Conservation (phyloP, 495 filamentous ascomycete genomes). For the Trichoderma virens region DNA sequence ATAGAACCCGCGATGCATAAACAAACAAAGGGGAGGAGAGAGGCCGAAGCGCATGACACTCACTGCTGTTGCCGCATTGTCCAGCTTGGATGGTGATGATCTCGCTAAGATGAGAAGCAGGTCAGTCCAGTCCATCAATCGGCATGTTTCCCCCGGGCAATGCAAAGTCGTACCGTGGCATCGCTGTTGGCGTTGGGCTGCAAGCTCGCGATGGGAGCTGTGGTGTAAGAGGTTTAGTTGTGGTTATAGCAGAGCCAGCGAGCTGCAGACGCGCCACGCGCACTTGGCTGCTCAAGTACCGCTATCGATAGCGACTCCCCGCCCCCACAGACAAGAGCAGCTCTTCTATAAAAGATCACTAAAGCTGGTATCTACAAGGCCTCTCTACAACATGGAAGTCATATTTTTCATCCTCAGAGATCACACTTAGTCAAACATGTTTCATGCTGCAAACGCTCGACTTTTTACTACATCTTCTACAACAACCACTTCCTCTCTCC, state of each 20-base stretch:
- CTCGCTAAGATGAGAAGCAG: slow-evolving; percentile 52
- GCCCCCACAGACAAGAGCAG: not conserved
- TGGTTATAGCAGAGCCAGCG: not conserved
- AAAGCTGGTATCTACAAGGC: too few species aligned
- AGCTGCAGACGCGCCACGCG: not conserved
- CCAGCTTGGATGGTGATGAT: slow-evolving; percentile 99
- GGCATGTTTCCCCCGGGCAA: not conserved
- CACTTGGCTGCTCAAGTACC: not conserved
- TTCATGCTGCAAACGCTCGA: not conserved
- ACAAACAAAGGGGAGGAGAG: not conserved
- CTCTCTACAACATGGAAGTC: too few species aligned
- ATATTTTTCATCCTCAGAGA: too few species aligned
- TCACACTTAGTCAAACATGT: too few species aligned
- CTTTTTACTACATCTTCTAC: not conserved
- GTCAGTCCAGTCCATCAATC: not conserved
- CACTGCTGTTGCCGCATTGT: slow-evolving; percentile 98
- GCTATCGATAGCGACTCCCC: slow-evolving; percentile 7
- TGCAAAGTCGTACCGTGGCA: slow-evolving; percentile 6
- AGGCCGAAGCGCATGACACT: slow-evolving; percentile 27
- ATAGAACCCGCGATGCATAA: not conserved
- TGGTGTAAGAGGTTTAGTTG: not conserved
- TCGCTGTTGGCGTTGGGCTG: not conserved
- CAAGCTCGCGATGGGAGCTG: not conserved
- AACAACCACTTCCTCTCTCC: not conserved
- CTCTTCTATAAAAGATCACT: too few species aligned